Base-by-base conservation (phyloP, 106 monocot species). In the Dendrobium catenatum region DNA sequence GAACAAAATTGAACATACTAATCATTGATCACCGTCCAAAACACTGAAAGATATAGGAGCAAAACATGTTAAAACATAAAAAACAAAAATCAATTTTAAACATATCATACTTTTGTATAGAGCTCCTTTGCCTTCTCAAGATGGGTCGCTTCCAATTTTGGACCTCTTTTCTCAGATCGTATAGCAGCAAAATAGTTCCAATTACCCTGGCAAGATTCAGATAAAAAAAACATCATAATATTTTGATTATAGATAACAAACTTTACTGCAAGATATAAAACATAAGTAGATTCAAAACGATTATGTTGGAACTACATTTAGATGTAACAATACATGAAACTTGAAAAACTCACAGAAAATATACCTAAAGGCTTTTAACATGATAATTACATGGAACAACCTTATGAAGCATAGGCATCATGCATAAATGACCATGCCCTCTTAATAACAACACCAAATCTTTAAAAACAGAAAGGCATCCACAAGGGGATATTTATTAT, bases 101-200 rank as follows among this genome's bases (percentile, higher is more conserved):
- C 9, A 77, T 24, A 48, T 3, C 81, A 77, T 86, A 99, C 99
- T 80, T 90, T 93, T 18, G 86, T 91, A 83, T 89, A 99, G 16
- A 95, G 95, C 76, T 99, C 93, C 84, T 95, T 99, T 24, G 99
- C 99, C 84, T 99, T 99, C 75, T 99, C 99, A 80, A 93, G 88
- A 88, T 99, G 99, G 11, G 90, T 93, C 37, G 99, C 99, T 85
- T 99, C 99, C 78, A 99, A 85, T 83, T 99, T 99, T 40, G 89
- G 80, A 66, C 88, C 95, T 80, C 86, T 93, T 83, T 91, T 99
- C 76, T 99, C 99, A 82, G 91, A 89, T 64, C 95, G 95, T 80
- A 86, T 20, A 79, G 92, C 95, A 77, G 95, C 95, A 89, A 87
- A 95, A 79, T 92, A 95, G 83, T 95, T 95, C 95, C 95, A 95